phyloP scores from a whole-genome alignment of 768 basidiomycete genomes.

The Scleroderma bovista region DNA sequence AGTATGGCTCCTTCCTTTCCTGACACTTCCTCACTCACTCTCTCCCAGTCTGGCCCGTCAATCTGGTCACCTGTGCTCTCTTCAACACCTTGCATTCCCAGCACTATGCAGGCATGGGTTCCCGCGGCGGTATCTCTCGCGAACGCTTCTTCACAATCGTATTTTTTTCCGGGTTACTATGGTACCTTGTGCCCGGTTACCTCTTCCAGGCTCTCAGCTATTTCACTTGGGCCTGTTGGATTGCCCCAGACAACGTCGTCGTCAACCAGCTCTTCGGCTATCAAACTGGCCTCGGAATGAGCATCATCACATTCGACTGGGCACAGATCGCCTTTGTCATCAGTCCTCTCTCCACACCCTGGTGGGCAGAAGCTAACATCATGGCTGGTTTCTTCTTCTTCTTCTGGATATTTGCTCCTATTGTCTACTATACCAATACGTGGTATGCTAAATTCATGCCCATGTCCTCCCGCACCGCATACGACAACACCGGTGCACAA shows the following conservation, averaged over 20 bases:
- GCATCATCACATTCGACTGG: conserved; percentile 79
- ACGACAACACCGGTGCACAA: conserved; percentile 49
- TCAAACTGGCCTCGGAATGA: conserved; percentile 52
- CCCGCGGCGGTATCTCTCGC: conserved; percentile 43
- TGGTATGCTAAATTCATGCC: conserved; percentile 57
- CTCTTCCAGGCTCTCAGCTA: conserved; percentile 60
- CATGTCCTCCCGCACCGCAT: conserved; percentile 62
- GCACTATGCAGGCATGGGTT: conserved; percentile 37
- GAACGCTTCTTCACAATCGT: conserved; percentile 46
- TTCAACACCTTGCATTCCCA: conserved; percentile 72
- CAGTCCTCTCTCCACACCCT: conserved; percentile 67
- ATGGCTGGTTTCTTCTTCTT: conserved; percentile 57
- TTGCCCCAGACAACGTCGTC: conserved; percentile 59
- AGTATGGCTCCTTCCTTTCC: conserved; percentile 29
- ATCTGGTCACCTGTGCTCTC: conserved; percentile 61
- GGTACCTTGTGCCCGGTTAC: conserved; percentile 69
- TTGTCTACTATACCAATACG: conserved; percentile 63
- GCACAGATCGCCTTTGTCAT: conserved; percentile 46
- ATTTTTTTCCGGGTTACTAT: conserved; percentile 29
- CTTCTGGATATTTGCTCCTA: conserved; percentile 63
- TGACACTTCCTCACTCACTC: neutral
- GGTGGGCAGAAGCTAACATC: conserved; percentile 79
- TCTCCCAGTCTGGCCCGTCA: conserved; percentile 63
- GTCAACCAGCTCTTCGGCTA: conserved; percentile 78
- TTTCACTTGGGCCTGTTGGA: conserved; percentile 62